A percentile compares a stretch with the other conserved stretches of the same genome.
Conservation (phyloP, 108 stramenopile genomes). For the Epipyxis sp. region DNA sequence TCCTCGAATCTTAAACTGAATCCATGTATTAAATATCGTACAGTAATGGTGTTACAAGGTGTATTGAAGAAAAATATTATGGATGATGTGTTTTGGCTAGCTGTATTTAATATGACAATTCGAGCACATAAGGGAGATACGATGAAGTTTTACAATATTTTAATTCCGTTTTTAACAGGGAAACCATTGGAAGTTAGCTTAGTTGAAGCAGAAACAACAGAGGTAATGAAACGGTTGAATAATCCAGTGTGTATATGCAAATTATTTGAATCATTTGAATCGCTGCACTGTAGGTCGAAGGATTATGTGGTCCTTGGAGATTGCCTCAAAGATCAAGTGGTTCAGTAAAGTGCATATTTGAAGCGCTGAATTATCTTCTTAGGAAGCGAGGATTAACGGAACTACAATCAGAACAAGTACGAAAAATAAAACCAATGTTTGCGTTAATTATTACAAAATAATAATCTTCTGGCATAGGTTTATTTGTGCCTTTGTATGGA, state of each 20-base stretch:
- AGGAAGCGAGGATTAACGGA: constrained; percentile 10
- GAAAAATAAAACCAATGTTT: too few species aligned
- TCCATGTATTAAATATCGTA: constrained; percentile 37
- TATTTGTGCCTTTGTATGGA: constrained; percentile 34
- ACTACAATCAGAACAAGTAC: constrained; percentile 27
- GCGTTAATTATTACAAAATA: too few species aligned
- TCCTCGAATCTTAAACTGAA: too few species aligned
- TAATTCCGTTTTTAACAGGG: constrained; percentile 43
- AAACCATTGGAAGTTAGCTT: constrained; percentile 37
- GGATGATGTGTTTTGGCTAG: constrained; percentile 45
- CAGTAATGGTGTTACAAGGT: constrained; percentile 34
- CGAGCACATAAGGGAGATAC: constrained; percentile 36
- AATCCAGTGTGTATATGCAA: too few species aligned
- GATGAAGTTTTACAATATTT: constrained; percentile 36
- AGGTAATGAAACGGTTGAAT: background rate
- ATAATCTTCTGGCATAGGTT: too few species aligned
- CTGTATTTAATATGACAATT: constrained; percentile 38
- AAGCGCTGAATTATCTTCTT: constrained; percentile 34
- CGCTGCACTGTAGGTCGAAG: too few species aligned
- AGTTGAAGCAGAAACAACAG: constrained; percentile 37
- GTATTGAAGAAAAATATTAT: constrained; percentile 44
- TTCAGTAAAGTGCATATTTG: constrained; percentile 37
- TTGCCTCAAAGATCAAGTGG: constrained; percentile 39
- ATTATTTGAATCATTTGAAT: too few species aligned
- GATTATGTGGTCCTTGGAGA: constrained; percentile 11